Evolutionary conservation across 805 yeast species (phyloP).

Genomic region (Candida suzukii): DNA sequence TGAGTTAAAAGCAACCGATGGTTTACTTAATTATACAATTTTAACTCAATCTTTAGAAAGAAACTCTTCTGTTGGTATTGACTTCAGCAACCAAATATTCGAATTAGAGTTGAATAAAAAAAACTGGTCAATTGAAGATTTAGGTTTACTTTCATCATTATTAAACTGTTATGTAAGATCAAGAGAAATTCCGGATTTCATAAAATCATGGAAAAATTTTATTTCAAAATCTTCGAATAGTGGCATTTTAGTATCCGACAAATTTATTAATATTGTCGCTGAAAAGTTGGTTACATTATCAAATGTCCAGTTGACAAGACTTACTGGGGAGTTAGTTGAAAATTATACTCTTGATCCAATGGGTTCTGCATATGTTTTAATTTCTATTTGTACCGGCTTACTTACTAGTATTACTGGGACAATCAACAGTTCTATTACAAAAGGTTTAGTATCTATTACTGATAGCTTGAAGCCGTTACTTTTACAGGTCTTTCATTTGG

Average conservation of each 20-base stretch:
- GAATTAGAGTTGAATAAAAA: background rate
- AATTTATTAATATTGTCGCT: slow-evolving; percentile 32
- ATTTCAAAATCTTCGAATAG: background rate
- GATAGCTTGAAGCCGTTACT: slow-evolving; percentile 13
- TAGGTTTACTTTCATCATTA: slow-evolving; percentile 10
- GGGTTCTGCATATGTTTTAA: slow-evolving; percentile 13
- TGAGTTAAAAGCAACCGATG: slow-evolving; percentile 19
- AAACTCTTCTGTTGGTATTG: slow-evolving; percentile 53
- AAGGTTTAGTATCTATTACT: slow-evolving; percentile 10
- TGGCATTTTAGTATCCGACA: slow-evolving; percentile 12
- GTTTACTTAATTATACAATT: slow-evolving; percentile 37
- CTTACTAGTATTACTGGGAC: slow-evolving; percentile 20
- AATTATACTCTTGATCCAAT: slow-evolving; percentile 5
- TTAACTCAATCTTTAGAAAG: slow-evolving; percentile 41
- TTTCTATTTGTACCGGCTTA: slow-evolving; percentile 35
- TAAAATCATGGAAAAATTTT: slow-evolving; percentile 34
- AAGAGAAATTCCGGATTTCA: slow-evolving; percentile 49
- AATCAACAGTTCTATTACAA: slow-evolving; percentile 21
- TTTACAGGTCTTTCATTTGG: slow-evolving; percentile 14
- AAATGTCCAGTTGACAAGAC: slow-evolving; percentile 30
- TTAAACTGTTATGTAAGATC: slow-evolving; percentile 42
- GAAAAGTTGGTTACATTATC: slow-evolving; percentile 38
- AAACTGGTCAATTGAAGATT: slow-evolving; percentile 3
- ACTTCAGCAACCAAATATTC: slow-evolving; percentile 28
- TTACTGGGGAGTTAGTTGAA: slow-evolving; percentile 16